Evolutionary conservation across 2,329 filamentous ascomycete species (phyloP).

Genomic region (Fusarium duplospermum): DNA sequence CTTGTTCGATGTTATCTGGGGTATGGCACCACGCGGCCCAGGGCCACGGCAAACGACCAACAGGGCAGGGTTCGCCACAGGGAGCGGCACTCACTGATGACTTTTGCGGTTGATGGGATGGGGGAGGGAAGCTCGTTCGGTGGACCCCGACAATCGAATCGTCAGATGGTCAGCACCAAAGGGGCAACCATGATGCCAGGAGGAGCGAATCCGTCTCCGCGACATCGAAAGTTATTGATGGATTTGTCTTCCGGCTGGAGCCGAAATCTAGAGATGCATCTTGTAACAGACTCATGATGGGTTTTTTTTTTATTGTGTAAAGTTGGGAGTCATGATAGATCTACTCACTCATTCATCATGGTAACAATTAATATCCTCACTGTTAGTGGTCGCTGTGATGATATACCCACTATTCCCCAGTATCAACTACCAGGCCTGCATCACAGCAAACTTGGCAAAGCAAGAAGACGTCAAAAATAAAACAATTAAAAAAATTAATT

Average conservation of each 20-base stretch:
- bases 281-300: background rate
- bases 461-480: background rate
- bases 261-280: conserved; percentile 15
- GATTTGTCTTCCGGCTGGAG: conserved; percentile 19
- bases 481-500: background rate
- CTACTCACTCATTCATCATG: background rate
- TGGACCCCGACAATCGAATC: conserved; percentile 28
- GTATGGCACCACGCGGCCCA: conserved; percentile 34
- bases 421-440: conserved; percentile 4
- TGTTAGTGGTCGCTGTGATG: background rate
- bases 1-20: conserved; percentile 37
- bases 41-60: background rate
- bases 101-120: background rate
- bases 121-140: conserved; percentile 18
- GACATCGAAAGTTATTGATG: conserved; percentile 19
- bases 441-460: background rate
- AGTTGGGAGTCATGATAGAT: background rate
- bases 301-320: background rate
- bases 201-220: background rate
- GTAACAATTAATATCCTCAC: background rate
- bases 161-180: conserved; percentile 36
- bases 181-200: conserved; percentile 35
- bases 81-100: background rate
- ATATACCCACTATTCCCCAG: conserved; percentile 1
- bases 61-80: background rate